phyloP scores from a whole-genome alignment of 805 yeast genomes.

The Yarrowia sp. region DNA sequence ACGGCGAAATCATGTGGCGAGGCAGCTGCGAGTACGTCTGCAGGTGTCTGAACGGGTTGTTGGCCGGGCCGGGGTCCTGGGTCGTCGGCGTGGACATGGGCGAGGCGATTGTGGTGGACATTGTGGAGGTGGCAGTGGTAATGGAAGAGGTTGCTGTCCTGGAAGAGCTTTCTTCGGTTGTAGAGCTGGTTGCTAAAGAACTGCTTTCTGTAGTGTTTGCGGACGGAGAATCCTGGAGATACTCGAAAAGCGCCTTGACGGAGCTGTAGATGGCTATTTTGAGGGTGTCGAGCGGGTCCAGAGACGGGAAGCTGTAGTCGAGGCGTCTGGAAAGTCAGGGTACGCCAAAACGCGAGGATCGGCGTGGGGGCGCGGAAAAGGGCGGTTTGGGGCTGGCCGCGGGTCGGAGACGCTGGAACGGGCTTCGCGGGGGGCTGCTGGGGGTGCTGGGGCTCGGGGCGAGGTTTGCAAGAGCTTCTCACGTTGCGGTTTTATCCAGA shows the following conservation, averaged over 20 bases:
- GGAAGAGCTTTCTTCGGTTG: no score
- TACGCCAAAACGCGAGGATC: neutral
- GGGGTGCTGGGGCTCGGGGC: conserved; percentile 6
- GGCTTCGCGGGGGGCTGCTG: neutral
- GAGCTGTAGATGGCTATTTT: neutral
- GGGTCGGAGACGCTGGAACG: neutral
- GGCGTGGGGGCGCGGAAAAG: neutral
- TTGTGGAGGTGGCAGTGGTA: neutral
- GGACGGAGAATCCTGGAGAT: neutral
- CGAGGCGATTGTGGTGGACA: conserved; percentile 25
- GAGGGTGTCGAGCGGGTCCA: neutral
- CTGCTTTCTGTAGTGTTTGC: no score
- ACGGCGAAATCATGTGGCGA: conserved; percentile 19
- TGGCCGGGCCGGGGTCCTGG: conserved; percentile 19
- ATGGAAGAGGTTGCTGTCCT: neutral
- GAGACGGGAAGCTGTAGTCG: no score
- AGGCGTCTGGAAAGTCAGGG: neutral
- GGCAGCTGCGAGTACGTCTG: conserved; percentile 17
- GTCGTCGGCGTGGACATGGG: conserved; percentile 25
- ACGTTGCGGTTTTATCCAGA: conserved; percentile 21
- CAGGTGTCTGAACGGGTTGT: conserved; percentile 20
- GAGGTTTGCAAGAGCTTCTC: conserved; percentile 17
- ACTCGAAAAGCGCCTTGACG: neutral
- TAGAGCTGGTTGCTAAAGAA: no score
- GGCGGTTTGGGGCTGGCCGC: neutral